A percentile compares a stretch with the other conserved stretches of the same genome.
phyloP scores from a whole-genome alignment of 805 yeast genomes.

The Schwanniomyces pseudopolymorphus region DNA sequence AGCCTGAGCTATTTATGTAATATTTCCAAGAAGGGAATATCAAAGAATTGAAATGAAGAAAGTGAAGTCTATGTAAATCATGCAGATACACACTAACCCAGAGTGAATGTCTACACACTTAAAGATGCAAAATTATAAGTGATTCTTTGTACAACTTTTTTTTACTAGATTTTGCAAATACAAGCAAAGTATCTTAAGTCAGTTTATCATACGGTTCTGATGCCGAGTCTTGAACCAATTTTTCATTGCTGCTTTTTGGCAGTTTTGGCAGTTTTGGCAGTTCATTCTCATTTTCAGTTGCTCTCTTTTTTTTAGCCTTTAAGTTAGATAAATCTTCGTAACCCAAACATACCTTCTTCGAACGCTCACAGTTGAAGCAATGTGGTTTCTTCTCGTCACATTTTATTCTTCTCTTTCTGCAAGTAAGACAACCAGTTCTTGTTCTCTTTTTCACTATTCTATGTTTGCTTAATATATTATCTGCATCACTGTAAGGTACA shows the following conservation, averaged over 20 bases:
- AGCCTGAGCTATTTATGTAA: not conserved
- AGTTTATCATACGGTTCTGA: not conserved
- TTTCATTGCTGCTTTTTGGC: not conserved
- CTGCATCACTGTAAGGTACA: slow-evolving; percentile 17
- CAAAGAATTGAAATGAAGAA: not conserved
- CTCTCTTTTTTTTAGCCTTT: slow-evolving; percentile 4
- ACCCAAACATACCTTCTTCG: slow-evolving; percentile 66
- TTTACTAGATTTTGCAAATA: too few species aligned
- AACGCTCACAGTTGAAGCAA: slow-evolving; percentile 66
- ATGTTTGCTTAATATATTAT: slow-evolving; percentile 34
- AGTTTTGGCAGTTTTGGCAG: not conserved
- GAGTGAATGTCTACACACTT: not conserved
- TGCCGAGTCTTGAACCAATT: not conserved
- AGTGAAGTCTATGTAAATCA: not conserved
- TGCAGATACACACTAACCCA: not conserved
- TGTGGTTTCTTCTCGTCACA: slow-evolving; percentile 75
- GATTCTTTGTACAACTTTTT: not conserved
- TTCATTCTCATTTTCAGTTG: not conserved
- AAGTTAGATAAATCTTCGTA: slow-evolving; percentile 41
- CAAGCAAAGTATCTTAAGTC: too few species aligned
- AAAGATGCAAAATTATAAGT: not conserved
- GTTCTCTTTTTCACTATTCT: slow-evolving; percentile 60
- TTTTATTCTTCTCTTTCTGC: slow-evolving; percentile 68
- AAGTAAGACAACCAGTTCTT: slow-evolving; percentile 73
- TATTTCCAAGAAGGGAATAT: not conserved